These are phyloP conservation scores for Potentilla sterilis DNA, from an alignment of 306 rosid species.

Conservation along the genomic window DNA sequence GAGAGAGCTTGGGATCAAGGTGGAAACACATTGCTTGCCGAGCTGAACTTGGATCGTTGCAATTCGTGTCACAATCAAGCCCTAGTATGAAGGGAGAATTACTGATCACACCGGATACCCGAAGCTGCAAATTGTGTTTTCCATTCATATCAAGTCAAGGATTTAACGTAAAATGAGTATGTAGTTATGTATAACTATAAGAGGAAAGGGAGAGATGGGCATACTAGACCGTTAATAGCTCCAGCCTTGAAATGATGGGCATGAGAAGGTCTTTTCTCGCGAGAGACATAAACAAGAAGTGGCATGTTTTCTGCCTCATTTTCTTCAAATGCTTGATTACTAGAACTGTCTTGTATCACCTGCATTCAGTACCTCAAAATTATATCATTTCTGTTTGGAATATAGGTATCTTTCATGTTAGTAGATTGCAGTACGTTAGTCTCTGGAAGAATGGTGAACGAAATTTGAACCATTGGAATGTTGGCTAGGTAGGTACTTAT, in stretches of 20 bases:
- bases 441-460: no score
- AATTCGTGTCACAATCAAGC: constrained; percentile 79
- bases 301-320: constrained; percentile 33
- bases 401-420: background rate
- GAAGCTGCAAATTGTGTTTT: constrained; percentile 35
- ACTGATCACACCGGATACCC: constrained; percentile 65
- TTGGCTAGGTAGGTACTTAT: no score
- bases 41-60: constrained; percentile 63
- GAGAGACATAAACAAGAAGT: constrained; percentile 53
- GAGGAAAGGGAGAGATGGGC: background rate
- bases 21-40: constrained; percentile 70
- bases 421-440: no score
- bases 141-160: background rate
- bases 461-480: background rate
- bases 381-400: background rate
- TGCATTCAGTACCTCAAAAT: background rate
- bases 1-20: constrained; percentile 60
- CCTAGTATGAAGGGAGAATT: constrained; percentile 62
- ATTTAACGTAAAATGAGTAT: background rate
- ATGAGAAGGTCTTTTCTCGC: constrained; percentile 49
- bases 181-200: background rate
- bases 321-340: background rate
- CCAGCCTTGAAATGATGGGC: constrained; percentile 78
- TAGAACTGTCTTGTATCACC: constrained; percentile 20
- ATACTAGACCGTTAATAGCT: constrained; percentile 67